Base-by-base conservation (phyloP, 139 green algal genomes). In the Tetraselmis striata region DNA sequence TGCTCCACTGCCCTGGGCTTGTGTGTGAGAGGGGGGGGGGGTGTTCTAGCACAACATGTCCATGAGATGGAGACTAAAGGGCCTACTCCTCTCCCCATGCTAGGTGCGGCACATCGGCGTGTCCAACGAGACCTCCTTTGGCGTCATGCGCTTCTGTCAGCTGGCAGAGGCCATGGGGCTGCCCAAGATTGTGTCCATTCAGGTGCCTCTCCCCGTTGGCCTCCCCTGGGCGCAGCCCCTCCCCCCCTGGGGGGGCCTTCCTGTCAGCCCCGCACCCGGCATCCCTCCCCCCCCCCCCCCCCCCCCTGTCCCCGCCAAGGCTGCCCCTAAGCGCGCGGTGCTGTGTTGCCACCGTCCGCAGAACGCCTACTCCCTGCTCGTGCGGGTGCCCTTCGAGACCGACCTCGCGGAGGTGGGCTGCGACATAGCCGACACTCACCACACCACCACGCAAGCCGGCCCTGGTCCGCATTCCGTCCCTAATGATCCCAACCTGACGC, bases 101-200 rank as follows among this genome's bases (percentile, higher is more conserved):
- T n/a, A 98, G 92, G 93, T 98, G 24, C 86, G 93, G 5, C 90
- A 98, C 88, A 78, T 97, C 0, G 95, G 95, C n/a, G 90, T 98
- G 1, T 92, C 84, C 29, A 98, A 98, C 76, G 95, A 98, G 86
- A 98, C 95, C 0, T 89, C 83, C 31, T 97, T 91, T n/a, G 95
- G 95, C 23, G 95, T 98, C 28, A 89, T 86, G 75, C 81, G 91
- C 78, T 97, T 96, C 30, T 31, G 83, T 1, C 84, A 89, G 76
- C 29, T 83, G 0, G 90, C 93, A 26, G 77, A 92, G 82, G 23
- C 86, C 58, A 45, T 80, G 0, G 88, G 90, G 11, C 83, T 96
- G 81, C 93, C 95, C 1, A 90, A 87, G 59, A 92, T 97, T n/a
- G 83, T 93, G 26, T 92, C 83, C 80, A 98, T 98, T 78, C 92